Percentiles rank a stretch among this genome's conserved stretches.
These are phyloP conservation scores for Heterotrichella gracilis DNA, from an alignment of 352 stramenopile genomes.

Conservation along the genomic window DNA sequence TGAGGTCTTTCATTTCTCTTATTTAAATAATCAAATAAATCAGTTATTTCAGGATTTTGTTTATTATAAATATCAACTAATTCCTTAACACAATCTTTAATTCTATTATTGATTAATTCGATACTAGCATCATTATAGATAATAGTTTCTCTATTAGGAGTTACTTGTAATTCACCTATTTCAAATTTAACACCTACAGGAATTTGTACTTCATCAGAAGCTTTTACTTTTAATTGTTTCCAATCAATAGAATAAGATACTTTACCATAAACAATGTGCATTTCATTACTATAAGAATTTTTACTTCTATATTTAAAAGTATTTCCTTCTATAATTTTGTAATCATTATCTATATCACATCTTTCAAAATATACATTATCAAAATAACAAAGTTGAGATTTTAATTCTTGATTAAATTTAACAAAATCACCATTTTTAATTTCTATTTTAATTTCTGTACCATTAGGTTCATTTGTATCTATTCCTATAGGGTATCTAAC, in stretches of 20 bases:
- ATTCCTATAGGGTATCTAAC: no score
- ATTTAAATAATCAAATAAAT: no score
- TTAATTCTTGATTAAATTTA: conserved; percentile 2
- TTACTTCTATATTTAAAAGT: conserved; percentile 9
- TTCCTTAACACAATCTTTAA: no score
- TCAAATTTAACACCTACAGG: conserved; percentile 12
- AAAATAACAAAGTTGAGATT: conserved; percentile 13
- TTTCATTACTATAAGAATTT: conserved; percentile 5
- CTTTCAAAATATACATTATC: conserved; percentile 13
- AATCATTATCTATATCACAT: conserved; percentile 10
- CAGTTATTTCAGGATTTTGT: no score
- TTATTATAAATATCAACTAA: no score
- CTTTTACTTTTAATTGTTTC: background rate
- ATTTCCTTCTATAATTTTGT: background rate
- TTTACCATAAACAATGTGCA: conserved; percentile 6
- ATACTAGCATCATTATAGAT: no score
- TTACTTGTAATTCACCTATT: background rate
- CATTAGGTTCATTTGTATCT: conserved; percentile 12
- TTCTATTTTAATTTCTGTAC: conserved; percentile 2
- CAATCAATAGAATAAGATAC: conserved; percentile 10
- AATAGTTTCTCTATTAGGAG: conserved; percentile 9
- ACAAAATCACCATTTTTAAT: background rate
- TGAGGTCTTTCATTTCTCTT: no score
- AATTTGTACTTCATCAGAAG: background rate
- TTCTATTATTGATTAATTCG: no score